Conservation (phyloP, 768 basidiomycete species). For the Pholiota microspora region DNA sequence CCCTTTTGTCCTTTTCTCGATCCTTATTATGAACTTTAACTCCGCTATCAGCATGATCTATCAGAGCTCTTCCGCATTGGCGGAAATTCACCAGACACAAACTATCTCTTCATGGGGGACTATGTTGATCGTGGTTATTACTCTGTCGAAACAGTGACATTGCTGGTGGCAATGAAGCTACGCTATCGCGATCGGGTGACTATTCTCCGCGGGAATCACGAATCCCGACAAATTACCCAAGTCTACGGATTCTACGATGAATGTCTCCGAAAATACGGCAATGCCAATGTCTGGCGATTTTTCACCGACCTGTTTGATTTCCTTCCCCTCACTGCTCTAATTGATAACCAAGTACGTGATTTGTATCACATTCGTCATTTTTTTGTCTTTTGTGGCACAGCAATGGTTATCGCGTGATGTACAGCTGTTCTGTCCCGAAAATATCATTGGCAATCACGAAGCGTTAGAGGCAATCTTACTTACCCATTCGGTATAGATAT, state of each 20-base stretch:
- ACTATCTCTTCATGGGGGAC: constrained; percentile 99
- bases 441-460: constrained; percentile 8
- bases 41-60: constrained; percentile 83
- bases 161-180: constrained; percentile 95
- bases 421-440: constrained; percentile 5
- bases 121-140: constrained; percentile 99
- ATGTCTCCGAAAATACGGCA: constrained; percentile 98
- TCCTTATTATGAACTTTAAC: constrained; percentile 10
- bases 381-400: constrained; percentile 1
- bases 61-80: constrained; percentile 98
- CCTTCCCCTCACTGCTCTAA: constrained; percentile 93
- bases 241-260: constrained; percentile 99
- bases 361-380: constrained; percentile 2
- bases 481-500: constrained; percentile 63
- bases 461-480: constrained; percentile 4
- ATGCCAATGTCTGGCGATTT: constrained; percentile 99
- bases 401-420: constrained; percentile 18
- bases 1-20: constrained; percentile 7
- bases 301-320: constrained; percentile 99
- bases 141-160: constrained; percentile 97
- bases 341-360: constrained; percentile 93
- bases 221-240: constrained; percentile 98
- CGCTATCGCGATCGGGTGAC: constrained; percentile 98
- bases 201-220: constrained; percentile 97
- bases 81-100: constrained; percentile 97